Percentiles rank a stretch among this genome's conserved stretches.
These are phyloP conservation scores for Corylus americana DNA, from an alignment of 306 rosid species.

Conservation along the genomic window DNA sequence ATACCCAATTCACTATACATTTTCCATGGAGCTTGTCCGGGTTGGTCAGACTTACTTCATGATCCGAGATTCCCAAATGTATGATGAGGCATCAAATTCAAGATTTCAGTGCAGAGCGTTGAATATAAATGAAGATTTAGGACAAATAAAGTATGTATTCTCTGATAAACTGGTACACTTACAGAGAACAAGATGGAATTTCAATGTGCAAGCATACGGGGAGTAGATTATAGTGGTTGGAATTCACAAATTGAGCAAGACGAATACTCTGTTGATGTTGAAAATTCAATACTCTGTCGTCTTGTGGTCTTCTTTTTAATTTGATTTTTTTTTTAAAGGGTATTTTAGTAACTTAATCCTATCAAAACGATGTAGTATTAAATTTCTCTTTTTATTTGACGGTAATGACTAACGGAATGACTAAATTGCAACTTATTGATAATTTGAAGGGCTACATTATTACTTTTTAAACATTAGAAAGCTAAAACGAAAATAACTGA, in stretches of 20 bases:
- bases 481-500: too few species aligned
- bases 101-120: constrained; percentile 93
- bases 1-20: constrained; percentile 89
- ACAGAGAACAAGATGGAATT: constrained; percentile 99
- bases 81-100: constrained; percentile 73
- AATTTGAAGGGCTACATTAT: too few species aligned
- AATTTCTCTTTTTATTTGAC: too few species aligned
- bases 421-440: too few species aligned
- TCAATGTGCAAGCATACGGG: constrained; percentile 84
- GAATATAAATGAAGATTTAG: constrained; percentile 95
- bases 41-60: constrained; percentile 94
- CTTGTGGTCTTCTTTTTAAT: too few species aligned
- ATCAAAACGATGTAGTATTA: too few species aligned
- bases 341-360: too few species aligned
- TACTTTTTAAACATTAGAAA: too few species aligned
- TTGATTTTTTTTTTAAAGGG: too few species aligned
- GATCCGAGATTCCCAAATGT: constrained; percentile 74
- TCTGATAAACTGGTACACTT: constrained; percentile 96
- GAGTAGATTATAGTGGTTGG: constrained; percentile 66
- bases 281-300: too few species aligned
- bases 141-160: constrained; percentile 88
- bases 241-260: constrained; percentile 41
- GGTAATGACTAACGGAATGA: too few species aligned
- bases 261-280: constrained; percentile 41
- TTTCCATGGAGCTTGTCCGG: constrained; percentile 96